phyloP scores from a whole-genome alignment of 306 rosid species.

The Sophora flavescens region DNA sequence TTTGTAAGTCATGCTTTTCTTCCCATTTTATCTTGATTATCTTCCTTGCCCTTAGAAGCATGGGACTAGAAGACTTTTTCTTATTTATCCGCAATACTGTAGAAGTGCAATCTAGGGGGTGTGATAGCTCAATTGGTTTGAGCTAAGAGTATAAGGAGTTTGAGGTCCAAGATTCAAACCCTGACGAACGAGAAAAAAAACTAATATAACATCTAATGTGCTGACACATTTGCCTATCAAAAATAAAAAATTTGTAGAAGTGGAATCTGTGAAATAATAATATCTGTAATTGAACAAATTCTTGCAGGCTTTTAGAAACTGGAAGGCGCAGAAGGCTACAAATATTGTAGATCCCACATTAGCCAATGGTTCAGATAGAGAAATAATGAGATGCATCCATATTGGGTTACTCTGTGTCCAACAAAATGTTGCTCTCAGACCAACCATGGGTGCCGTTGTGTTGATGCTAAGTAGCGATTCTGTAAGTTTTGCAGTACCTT shows the following conservation, averaged over 20 bases:
- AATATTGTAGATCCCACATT: constrained; percentile 51
- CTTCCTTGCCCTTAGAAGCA: neutral
- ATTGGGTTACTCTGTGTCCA: constrained; percentile 62
- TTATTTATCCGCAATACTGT: neutral
- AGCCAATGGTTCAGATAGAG: constrained; percentile 21
- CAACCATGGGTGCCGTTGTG: constrained; percentile 53
- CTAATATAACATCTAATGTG: no score
- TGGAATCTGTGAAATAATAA: neutral
- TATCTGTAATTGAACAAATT: neutral
- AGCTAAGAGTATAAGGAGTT: no score
- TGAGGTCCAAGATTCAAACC: no score
- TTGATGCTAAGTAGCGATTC: constrained; percentile 53
- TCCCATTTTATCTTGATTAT: neutral
- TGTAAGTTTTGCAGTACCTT: constrained; percentile 41
- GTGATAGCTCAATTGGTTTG: no score
- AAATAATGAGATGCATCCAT: constrained; percentile 64
- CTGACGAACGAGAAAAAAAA: no score
- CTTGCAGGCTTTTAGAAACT: constrained; percentile 59
- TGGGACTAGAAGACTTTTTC: neutral
- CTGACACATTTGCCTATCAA: no score
- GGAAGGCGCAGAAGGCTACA: constrained; percentile 48
- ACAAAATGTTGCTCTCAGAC: constrained; percentile 54
- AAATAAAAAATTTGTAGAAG: no score
- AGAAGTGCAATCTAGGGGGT: neutral
- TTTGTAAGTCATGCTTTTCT: constrained; percentile 50